Base-by-base conservation (phyloP, 1,284 basidiomycete species). In the Microbotryum scabiosae region DNA sequence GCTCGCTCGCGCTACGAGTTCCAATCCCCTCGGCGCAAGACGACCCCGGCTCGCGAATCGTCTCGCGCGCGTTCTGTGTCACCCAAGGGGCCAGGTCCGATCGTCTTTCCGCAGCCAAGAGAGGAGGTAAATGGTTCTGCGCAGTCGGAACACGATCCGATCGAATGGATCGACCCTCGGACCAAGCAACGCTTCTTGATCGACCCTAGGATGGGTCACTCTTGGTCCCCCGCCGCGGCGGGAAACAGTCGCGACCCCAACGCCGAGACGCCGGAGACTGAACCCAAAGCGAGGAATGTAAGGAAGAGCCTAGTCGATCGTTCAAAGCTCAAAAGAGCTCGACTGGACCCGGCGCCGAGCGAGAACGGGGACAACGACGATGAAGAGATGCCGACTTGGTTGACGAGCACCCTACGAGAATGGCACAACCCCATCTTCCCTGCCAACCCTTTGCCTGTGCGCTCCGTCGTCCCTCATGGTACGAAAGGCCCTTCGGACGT, bases 111-210 rank as follows among this genome's bases (percentile, higher is more conserved):
- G 14, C 36, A 16, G 36, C 36, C 36, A 18, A 41, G 57, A 46
- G 21, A 25, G 51, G 51, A n/a, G 12, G 10, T 9, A 10, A 52
- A 52, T 14, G 14, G 6, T 16, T 10, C 0, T 25, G 25, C 9
- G 50, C 50, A 30, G 23, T 26, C 51, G 18, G 10, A 53, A 12
- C 16, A 28, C 44, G 43, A n/a, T 28, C 56, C 56, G 4, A 57
- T 80, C 25, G 57, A 75, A 26, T 87, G 85, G 85, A 80, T 75
- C 41, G 85, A 88, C 74, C 79, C 81, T 25, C 25, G 14, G 80
- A 86, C 74, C 76, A 82, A 45, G 78, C 79, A 70, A 67, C 69
- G 52, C 65, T 75, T 55, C 71, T 63, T 62, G 60, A 59, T 67
- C 23, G 71, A 73, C 44, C 43, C 57, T 5, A 43, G 68, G 47